Base-by-base conservation (phyloP, 1,139 yeast species). In the Scheffersomyces insectosa region DNA sequence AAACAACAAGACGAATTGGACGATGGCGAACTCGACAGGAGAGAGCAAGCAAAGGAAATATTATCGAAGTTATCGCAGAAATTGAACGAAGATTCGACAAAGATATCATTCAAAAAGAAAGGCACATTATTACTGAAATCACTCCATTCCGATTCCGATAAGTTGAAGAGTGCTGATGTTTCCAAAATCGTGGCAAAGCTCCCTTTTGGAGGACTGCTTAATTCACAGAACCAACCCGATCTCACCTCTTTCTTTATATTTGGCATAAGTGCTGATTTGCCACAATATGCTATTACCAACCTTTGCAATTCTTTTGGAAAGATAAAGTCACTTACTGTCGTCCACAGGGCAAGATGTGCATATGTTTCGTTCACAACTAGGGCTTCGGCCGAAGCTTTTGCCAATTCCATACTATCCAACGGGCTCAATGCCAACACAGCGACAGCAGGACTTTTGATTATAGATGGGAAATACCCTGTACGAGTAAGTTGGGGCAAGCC, bases 401-500 rank as follows among this genome's bases (percentile, higher is more conserved):
- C 88, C 0, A 47, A 52, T 0, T 43, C 66, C 1, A 57, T 81
- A 4, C 38, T 41, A 3, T 42, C 39, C 1, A 63, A 66, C 40
- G 71, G 68, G 1, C 48, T 62, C 40, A 70, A 69, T 49, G 36
- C 40, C 14, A 62, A 61, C 38, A 54, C 46, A 11, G 38, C 50
- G 12, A 65, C 72, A 0, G 72, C 77, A 1, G 78, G 74, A 1
- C 49, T 72, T 37, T 45, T 70, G 23, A 40, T 72, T 3, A 46
- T 73, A 3, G 70, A 66, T 4, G 57, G 59, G 5, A 62, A 57
- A 44, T 60, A 54, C 44, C 85, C 88, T 4, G 54, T 86, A 38
- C 62, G 90, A 37, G 74, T 84, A 0, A 75, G 79, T 27, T 86
- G 91, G 90, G 85, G 91, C 14, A 77, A 75, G 38, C 80, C 79